Base-by-base conservation (phyloP, 2,329 filamentous ascomycete species). In the Colletotrichum sp. region DNA sequence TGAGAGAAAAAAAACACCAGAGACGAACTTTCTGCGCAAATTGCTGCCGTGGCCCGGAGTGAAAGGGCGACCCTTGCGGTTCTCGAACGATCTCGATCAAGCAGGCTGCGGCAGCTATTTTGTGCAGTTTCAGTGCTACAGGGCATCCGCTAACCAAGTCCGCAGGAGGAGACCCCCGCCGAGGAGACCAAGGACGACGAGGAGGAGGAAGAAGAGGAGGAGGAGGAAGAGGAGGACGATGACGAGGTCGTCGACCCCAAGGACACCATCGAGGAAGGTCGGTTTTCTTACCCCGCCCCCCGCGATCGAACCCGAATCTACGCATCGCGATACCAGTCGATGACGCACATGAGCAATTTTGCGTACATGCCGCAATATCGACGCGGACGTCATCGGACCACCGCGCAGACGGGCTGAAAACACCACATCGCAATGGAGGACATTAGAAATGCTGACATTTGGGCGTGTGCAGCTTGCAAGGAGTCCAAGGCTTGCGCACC, bases 251-350 rank as follows among this genome's bases (percentile, higher is more conserved):
- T 94, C 81, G 96, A 99, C 85, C 93, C 94, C 81, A 98, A 98
- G 91, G 95, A 96, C 78, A 91, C 92, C 86, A 88, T 99, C 78
- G 95, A 98, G 88, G 95, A 98, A 92, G 96, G 97, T 99, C 87
- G 90, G 95, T 93, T 28, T 68, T 75, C 69, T 8, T 30, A 59
- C 71, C 55, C 63, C 30, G 36, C 12, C 34, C 34, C 49, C 16
- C 55, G 39, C 52, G 36, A 36, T 36, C 64, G 57, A 69, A 49
- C 3, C 44, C 44, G 44, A 52, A 52, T 52, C n/a, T 21, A 52
- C 44, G 63, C 24, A 12, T 39, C 21, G 64, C 55, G 32, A 69
- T 69, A 26, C 24, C 16, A 18, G 24, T 39, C 70, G 69, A 76
- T 73, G 73, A 68, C 57, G 69, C 64, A 72, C 63, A 67, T 67